phyloP scores from a whole-genome alignment of 768 basidiomycete genomes.

The Mycena filopes region DNA sequence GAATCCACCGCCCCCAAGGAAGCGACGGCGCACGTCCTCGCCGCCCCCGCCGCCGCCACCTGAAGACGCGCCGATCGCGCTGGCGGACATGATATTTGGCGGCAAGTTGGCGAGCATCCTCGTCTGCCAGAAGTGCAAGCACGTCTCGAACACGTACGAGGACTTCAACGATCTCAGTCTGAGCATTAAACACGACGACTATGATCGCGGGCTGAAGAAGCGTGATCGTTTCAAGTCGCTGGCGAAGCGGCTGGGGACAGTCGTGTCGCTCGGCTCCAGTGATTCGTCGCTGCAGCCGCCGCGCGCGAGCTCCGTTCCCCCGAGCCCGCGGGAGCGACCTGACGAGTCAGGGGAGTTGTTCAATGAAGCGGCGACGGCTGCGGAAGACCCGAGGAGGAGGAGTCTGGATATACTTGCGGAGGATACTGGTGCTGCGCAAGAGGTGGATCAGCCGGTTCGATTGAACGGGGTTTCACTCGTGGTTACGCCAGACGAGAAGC shows the following conservation, averaged over 20 bases:
- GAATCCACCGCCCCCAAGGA: constrained; percentile 60
- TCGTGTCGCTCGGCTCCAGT: constrained; percentile 37
- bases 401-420: constrained; percentile 55
- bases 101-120: constrained; percentile 91
- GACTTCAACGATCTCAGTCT: constrained; percentile 95
- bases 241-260: constrained; percentile 68
- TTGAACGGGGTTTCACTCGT: constrained; percentile 39
- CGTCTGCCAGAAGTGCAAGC: constrained; percentile 94
- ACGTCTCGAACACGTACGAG: constrained; percentile 91
- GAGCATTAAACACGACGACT: constrained; percentile 87
- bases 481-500: constrained; percentile 44
- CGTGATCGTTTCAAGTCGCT: constrained; percentile 81
- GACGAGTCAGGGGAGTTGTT: constrained; percentile 37
- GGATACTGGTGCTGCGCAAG: constrained; percentile 39
- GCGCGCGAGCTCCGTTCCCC: constrained; percentile 71
- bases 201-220: constrained; percentile 70
- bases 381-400: constrained; percentile 52
- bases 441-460: constrained; percentile 38
- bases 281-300: constrained; percentile 43
- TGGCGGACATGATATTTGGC: constrained; percentile 92
- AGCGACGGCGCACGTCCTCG: constrained; percentile 45
- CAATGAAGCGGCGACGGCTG: constrained; percentile 48
- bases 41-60: constrained; percentile 37
- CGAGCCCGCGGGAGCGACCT: constrained; percentile 43
- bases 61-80: constrained; percentile 68